Evolutionary conservation across 805 yeast genomes (phyloP).

Genomic region (Metschnikowia aberdeeniae): DNA sequence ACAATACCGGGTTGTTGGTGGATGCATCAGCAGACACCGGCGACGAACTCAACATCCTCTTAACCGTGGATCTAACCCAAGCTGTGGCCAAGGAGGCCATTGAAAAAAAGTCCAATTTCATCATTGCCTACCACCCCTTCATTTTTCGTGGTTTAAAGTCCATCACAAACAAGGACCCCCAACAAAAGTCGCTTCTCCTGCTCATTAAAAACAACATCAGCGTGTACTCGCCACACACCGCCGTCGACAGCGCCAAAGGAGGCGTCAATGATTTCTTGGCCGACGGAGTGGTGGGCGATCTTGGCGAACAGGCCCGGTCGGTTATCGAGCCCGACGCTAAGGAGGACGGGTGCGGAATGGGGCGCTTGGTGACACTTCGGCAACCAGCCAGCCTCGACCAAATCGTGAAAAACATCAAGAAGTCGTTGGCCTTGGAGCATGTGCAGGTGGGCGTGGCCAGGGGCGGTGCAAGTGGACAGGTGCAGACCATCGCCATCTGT

Average conservation of each 20-base stretch:
- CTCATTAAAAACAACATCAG: constrained; percentile 75
- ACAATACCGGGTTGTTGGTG: constrained; percentile 86
- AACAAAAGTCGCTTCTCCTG: constrained; percentile 70
- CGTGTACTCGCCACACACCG: constrained; percentile 94
- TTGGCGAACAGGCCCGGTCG: constrained; percentile 23
- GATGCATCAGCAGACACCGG: constrained; percentile 45
- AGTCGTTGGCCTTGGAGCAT: constrained; percentile 45
- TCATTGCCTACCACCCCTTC: constrained; percentile 90
- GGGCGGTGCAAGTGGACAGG: constrained; percentile 11
- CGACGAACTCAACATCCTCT: constrained; percentile 39
- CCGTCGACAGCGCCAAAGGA: constrained; percentile 86
- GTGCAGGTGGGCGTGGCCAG: constrained; percentile 58
- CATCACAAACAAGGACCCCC: constrained; percentile 62
- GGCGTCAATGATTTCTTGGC: constrained; percentile 95
- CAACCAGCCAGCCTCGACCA: constrained; percentile 39
- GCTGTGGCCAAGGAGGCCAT: constrained; percentile 86
- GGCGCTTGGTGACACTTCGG: constrained; percentile 56
- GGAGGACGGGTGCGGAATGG: constrained; percentile 71
- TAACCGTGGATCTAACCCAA: constrained; percentile 83
- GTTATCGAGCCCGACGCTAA: constrained; percentile 44
- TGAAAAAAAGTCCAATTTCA: constrained; percentile 44
- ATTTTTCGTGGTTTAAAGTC: constrained; percentile 84
- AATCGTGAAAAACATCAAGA: constrained; percentile 52
- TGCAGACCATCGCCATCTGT: constrained; percentile 73
- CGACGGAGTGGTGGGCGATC: constrained; percentile 43